These are phyloP conservation scores for Cercospora sesami DNA, from an alignment of 2,329 filamentous ascomycete species.

Conservation along the genomic window DNA sequence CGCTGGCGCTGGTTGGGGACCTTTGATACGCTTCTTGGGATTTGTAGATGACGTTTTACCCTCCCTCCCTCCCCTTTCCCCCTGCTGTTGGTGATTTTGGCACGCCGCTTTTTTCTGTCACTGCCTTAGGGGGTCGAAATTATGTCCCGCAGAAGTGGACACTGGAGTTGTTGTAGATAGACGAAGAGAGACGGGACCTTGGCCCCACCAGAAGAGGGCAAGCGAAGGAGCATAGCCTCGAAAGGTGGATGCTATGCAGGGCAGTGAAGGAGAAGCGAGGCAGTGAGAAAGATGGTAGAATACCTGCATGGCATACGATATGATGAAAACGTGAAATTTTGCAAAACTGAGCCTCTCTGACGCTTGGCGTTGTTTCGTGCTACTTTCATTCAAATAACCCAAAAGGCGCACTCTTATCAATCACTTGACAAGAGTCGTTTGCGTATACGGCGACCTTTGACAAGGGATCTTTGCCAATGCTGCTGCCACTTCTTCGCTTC, in stretches of 20 bases:
- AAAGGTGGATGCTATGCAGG: background rate
- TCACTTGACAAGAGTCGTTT: background rate
- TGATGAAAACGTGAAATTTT: background rate
- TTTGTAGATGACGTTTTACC: background rate
- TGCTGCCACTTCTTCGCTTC: background rate
- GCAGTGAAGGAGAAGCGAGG: background rate
- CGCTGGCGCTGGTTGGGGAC: conserved; percentile 8
- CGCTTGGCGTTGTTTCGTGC: background rate
- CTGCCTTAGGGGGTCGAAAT: background rate
- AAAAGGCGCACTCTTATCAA: background rate
- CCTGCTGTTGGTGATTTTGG: background rate
- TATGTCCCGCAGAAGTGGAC: conserved; percentile 6
- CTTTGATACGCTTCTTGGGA: background rate
- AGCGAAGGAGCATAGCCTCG: background rate
- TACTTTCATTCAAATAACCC: background rate
- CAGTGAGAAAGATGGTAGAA: background rate
- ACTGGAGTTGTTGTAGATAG: background rate
- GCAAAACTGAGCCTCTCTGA: background rate
- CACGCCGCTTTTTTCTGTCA: background rate
- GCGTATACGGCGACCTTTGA: background rate
- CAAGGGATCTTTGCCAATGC: background rate
- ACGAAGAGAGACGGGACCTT: background rate
- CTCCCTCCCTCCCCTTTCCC: background rate
- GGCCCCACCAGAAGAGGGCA: too few relatives aligned
- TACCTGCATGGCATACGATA: background rate